phyloP scores from a whole-genome alignment of 331 rosid genomes.

The Acacia pycnantha region DNA sequence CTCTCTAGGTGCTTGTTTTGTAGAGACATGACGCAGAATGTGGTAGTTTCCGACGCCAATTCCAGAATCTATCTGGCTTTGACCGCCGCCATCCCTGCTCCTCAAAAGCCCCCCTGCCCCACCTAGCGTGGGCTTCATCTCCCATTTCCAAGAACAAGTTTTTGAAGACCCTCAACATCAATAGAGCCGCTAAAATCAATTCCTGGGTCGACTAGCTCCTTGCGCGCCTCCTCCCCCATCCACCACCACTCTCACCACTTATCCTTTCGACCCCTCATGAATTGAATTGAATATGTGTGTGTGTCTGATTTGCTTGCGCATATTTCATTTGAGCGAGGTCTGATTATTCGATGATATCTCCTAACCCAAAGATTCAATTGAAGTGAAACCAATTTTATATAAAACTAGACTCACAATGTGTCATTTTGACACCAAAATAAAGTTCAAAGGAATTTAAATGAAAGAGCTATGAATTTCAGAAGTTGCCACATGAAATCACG shows the following conservation, averaged over 20 bases:
- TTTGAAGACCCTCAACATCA: slow-evolving; percentile 57
- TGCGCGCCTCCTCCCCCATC: too few relatives aligned
- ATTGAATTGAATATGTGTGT: slow-evolving; percentile 2
- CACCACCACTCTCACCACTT: not conserved
- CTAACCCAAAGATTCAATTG: too few relatives aligned
- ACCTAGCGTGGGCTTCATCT: slow-evolving; percentile 38
- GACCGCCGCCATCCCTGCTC: slow-evolving; percentile 9
- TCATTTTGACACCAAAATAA: too few relatives aligned
- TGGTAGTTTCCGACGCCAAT: slow-evolving; percentile 46
- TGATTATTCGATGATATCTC: too few relatives aligned
- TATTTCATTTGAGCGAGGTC: too few relatives aligned
- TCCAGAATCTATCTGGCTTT: slow-evolving; percentile 35
- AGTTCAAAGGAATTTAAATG: too few relatives aligned
- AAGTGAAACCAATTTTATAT: too few relatives aligned
- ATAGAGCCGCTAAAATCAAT: slow-evolving; percentile 41
- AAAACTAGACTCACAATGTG: too few relatives aligned
- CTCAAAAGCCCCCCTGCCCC: slow-evolving; percentile 39
- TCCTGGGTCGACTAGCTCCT: too few relatives aligned
- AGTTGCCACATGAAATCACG: too few relatives aligned
- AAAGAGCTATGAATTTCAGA: too few relatives aligned
- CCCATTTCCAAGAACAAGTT: slow-evolving; percentile 52
- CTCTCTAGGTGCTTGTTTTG: not conserved
- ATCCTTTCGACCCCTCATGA: not conserved
- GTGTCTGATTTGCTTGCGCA: too few relatives aligned
- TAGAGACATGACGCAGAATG: slow-evolving; percentile 66